These are phyloP conservation scores for Trichosporon sp. DNA, from an alignment of 1,284 basidiomycete species.

Conservation along the genomic window DNA sequence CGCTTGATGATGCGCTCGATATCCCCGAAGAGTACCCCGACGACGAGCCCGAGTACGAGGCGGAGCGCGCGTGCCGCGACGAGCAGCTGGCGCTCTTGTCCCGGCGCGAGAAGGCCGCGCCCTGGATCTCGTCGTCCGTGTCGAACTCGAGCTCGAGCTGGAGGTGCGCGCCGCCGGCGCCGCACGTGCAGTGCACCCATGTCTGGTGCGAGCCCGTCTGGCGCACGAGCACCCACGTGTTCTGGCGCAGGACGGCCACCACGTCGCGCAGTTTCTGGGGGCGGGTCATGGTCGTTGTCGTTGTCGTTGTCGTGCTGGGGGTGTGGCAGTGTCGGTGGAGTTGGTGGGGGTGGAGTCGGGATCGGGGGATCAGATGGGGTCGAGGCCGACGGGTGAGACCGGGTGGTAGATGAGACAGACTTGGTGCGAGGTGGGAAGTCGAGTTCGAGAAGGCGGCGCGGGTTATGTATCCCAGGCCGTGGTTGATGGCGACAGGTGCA, in stretches of 20 bases:
- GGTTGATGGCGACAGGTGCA: no score
- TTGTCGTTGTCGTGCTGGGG: no score
- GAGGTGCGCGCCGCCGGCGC: not conserved
- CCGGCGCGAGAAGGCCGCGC: not conserved
- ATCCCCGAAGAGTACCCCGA: no score
- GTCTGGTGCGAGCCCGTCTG: slow-evolving; percentile 8
- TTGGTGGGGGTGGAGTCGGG: not conserved
- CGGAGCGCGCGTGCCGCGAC: no score
- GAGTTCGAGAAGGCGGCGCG: not conserved
- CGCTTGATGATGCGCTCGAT: not conserved
- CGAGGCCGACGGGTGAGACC: not conserved
- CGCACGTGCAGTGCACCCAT: slow-evolving; percentile 1
- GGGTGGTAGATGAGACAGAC: not conserved
- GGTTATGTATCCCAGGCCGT: not conserved
- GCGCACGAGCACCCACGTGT: not conserved
- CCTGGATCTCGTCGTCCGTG: not conserved
- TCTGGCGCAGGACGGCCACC: not conserved
- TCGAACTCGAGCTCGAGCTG: not conserved
- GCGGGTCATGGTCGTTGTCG: not conserved
- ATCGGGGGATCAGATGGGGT: not conserved
- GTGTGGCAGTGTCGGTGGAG: no score
- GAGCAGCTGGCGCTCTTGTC: no score
- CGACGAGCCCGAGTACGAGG: no score
- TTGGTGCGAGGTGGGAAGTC: not conserved
- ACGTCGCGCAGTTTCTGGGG: slow-evolving; percentile 6